These are phyloP conservation scores for Avena eriantha DNA, from an alignment of 176 grass and related monocot genomes.

Conservation along the genomic window DNA sequence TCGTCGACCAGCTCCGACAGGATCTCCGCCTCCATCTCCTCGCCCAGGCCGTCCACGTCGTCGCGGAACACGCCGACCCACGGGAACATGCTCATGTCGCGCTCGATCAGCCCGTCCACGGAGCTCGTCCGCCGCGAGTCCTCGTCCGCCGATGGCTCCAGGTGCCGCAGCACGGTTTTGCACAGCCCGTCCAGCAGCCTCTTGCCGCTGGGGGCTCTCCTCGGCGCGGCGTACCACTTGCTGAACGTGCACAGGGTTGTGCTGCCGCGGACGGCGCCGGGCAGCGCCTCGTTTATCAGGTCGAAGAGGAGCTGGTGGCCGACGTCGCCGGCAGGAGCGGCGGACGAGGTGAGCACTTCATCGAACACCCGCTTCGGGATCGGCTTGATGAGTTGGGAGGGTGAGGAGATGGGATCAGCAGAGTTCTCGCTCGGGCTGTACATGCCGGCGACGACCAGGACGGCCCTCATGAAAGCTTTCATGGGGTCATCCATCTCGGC, in stretches of 20 bases:
- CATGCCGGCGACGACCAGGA: conserved; percentile 64
- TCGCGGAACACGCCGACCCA: conserved; percentile 62
- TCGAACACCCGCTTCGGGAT: conserved; percentile 72
- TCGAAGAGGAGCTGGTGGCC: conserved; percentile 80
- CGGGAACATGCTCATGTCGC: conserved; percentile 60
- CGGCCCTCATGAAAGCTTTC: conserved; percentile 66
- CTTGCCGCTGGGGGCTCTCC: conserved; percentile 43
- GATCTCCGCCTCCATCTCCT: conserved; percentile 68
- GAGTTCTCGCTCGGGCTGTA: conserved; percentile 34
- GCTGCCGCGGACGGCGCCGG: conserved; percentile 34
- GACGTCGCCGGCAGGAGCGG: neutral
- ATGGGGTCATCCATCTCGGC: conserved; percentile 40
- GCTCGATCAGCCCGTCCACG: conserved; percentile 65
- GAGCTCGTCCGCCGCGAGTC: conserved; percentile 19
- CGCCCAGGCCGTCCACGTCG: conserved; percentile 53
- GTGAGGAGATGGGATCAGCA: neutral
- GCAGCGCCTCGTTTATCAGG: conserved; percentile 73
- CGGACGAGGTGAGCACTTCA: conserved; percentile 51
- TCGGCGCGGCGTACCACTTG: conserved; percentile 35
- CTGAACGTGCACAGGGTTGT: conserved; percentile 52
- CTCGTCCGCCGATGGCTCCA: conserved; percentile 23
- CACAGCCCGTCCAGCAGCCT: conserved; percentile 65
- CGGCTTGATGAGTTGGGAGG: conserved; percentile 50
- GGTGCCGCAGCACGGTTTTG: conserved; percentile 42
- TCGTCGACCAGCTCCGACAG: conserved; percentile 79